Conservation (phyloP, 768 basidiomycete species). For the Amanita jacksonii region DNA sequence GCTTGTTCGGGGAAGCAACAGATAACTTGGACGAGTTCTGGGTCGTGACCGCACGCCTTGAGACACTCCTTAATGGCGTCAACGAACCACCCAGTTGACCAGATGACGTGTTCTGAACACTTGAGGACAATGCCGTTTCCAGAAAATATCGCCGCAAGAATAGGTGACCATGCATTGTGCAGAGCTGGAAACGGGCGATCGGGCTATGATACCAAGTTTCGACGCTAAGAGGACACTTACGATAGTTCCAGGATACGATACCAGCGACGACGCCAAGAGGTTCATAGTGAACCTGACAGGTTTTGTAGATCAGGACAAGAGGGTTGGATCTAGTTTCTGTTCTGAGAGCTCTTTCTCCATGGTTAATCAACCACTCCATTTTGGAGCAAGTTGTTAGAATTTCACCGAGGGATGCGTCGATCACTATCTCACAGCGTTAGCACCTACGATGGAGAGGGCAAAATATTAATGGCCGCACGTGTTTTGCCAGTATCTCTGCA, state of each 20-base stretch:
- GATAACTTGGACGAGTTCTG: conserved; percentile 84
- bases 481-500: conserved; percentile 97
- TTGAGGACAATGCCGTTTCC: conserved; percentile 89
- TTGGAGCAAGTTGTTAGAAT: conserved; percentile 93
- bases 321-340: conserved; percentile 65
- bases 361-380: conserved; percentile 81
- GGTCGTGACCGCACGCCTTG: conserved; percentile 71
- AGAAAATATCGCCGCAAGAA: conserved; percentile 82
- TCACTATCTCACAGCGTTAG: conserved; percentile 39
- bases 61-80: conserved; percentile 71
- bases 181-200: conserved; percentile 44
- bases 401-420: conserved; percentile 93
- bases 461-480: conserved; percentile 39
- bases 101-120: conserved; percentile 86
- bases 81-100: conserved; percentile 82
- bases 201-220: conserved; percentile 2
- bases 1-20: conserved; percentile 88
- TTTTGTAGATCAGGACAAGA: conserved; percentile 67
- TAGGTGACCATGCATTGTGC: conserved; percentile 92
- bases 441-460: neutral
- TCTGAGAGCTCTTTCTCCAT: conserved; percentile 69
- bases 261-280: conserved; percentile 90
- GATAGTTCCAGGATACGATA: conserved; percentile 94
- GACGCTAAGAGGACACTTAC: conserved; percentile 27
- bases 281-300: conserved; percentile 72